Percentiles rank a stretch among this genome's conserved stretches.
These are phyloP conservation scores for Penicillium janthinellum DNA, from an alignment of 2,329 filamentous ascomycete genomes.

Conservation along the genomic window DNA sequence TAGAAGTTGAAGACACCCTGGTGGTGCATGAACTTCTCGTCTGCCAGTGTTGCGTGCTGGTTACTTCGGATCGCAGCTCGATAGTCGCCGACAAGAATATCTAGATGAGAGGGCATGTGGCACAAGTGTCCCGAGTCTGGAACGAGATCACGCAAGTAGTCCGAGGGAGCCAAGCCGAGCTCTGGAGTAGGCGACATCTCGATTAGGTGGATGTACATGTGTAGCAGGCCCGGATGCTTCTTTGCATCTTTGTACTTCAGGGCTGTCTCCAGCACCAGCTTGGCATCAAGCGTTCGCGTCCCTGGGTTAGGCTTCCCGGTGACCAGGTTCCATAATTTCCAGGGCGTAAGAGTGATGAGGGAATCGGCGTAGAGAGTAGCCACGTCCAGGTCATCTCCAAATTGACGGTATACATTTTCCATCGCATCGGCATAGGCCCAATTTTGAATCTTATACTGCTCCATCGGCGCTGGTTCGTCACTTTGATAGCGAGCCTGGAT, in stretches of 20 bases:
- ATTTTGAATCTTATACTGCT: slow-evolving; percentile 60
- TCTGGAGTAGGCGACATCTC: slow-evolving; percentile 74
- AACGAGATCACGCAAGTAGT: slow-evolving; percentile 64
- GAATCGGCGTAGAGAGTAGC: slow-evolving; percentile 65
- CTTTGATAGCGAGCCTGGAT: slow-evolving; percentile 64
- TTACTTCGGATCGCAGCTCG: slow-evolving; percentile 67
- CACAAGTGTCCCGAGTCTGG: slow-evolving; percentile 71
- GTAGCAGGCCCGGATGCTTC: slow-evolving; percentile 69
- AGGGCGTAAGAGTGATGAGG: slow-evolving; percentile 66
- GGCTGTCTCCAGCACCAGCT: slow-evolving; percentile 60
- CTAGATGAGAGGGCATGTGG: slow-evolving; percentile 78
- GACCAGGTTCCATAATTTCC: slow-evolving; percentile 64
- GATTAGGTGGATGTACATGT: slow-evolving; percentile 76
- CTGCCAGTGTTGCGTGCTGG: slow-evolving; percentile 64
- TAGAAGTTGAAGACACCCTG: slow-evolving; percentile 70
- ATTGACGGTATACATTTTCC: slow-evolving; percentile 55
- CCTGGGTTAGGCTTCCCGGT: slow-evolving; percentile 59
- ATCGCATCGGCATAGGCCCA: slow-evolving; percentile 64
- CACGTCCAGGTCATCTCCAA: slow-evolving; percentile 63
- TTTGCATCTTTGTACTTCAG: slow-evolving; percentile 53
- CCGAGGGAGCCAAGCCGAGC: slow-evolving; percentile 60
- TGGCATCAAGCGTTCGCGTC: slow-evolving; percentile 61
- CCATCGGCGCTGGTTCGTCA: slow-evolving; percentile 43
- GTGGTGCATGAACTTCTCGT: slow-evolving; percentile 64
- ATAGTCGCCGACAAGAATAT: slow-evolving; percentile 74